Conservation (phyloP, 441 rosid species). For the Populus hybrid region DNA sequence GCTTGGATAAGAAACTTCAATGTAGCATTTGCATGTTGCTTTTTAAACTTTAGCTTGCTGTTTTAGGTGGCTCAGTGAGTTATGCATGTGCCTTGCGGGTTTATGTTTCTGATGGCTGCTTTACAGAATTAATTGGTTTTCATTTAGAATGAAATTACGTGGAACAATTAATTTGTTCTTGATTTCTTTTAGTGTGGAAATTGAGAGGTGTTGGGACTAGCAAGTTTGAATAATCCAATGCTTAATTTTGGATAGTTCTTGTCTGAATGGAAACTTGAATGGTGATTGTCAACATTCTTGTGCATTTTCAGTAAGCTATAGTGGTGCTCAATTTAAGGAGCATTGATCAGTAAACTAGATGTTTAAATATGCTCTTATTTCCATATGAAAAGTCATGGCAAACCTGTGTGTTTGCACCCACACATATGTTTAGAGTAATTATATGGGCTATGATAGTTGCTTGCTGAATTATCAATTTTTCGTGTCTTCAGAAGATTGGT, state of each 20-base stretch:
- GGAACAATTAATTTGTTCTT: neutral
- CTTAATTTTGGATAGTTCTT: neutral
- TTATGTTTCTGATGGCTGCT: neutral
- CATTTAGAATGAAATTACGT: neutral
- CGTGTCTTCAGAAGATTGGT: slow-evolving; percentile 21
- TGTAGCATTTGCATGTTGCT: neutral
- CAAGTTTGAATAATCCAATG: neutral
- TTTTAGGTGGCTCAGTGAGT: neutral
- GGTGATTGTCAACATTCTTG: neutral
- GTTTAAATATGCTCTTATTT: neutral
- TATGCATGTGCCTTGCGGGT: neutral
- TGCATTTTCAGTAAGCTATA: neutral
- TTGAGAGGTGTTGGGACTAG: neutral
- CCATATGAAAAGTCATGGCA: neutral
- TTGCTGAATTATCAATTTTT: neutral
- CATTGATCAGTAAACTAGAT: neutral
- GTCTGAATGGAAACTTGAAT: neutral
- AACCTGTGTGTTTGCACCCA: neutral
- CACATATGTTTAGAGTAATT: neutral
- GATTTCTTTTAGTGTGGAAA: too few relatives aligned
- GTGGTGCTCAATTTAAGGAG: neutral
- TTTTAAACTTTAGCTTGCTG: neutral
- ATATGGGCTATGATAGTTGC: neutral
- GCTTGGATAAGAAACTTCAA: neutral
- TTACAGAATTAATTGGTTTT: neutral